phyloP scores from a whole-genome alignment of 495 filamentous ascomycete genomes.

The Pyronema omphalodes region DNA sequence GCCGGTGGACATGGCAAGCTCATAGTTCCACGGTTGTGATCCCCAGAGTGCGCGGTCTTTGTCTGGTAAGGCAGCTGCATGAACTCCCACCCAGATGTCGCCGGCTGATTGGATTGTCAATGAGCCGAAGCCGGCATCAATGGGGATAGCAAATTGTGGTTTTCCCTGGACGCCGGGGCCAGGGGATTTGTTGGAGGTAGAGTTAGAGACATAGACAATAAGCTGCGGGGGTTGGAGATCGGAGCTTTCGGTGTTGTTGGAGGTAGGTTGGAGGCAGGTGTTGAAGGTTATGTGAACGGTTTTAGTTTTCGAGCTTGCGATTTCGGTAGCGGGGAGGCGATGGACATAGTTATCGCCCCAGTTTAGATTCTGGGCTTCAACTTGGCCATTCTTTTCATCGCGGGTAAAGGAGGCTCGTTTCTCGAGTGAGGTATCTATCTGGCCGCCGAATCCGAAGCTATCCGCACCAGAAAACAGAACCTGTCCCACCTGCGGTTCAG shows the following conservation, averaged over 20 bases:
- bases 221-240: constrained; percentile 43
- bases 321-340: constrained; percentile 10
- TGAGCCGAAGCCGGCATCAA: constrained; percentile 44
- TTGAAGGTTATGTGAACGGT: constrained; percentile 63
- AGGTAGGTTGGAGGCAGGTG: constrained; percentile 52
- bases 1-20: constrained; percentile 70
- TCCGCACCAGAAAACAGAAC: neutral
- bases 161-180: constrained; percentile 37
- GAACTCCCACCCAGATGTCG: constrained; percentile 57
- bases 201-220: constrained; percentile 56
- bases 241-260: constrained; percentile 24
- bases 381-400: constrained; percentile 9
- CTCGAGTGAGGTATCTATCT: neutral
- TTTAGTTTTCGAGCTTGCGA: constrained; percentile 20
- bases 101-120: constrained; percentile 34
- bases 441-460: neutral
- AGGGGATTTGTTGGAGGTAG: constrained; percentile 43
- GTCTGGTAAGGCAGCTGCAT: constrained; percentile 41
- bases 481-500: neutral
- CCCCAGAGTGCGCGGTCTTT: constrained; percentile 30
- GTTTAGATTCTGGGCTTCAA: constrained; percentile 15
- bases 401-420: constrained; percentile 1
- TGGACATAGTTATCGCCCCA: constrained; percentile 17
- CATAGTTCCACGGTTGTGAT: constrained; percentile 41
- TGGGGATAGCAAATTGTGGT: constrained; percentile 27